Base-by-base conservation (phyloP, 75 land plant genomes). In the Pinus albicaulis region DNA sequence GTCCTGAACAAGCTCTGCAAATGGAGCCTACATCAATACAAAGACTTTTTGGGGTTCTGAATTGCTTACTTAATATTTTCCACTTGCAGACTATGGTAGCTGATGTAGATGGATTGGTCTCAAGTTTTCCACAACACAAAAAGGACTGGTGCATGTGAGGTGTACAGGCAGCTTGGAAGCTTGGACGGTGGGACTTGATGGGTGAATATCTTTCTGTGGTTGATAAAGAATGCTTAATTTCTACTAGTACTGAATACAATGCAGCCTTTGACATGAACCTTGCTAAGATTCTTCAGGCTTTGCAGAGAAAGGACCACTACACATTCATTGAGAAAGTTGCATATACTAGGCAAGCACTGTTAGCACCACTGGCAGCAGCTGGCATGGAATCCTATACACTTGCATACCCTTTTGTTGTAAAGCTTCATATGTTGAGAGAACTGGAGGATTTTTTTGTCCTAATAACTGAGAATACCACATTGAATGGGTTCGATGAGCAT, bases 311-410 rank as follows among this genome's bases (percentile, higher is more conserved):
- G 73, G 96, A 98, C 72, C 85, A 84, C 36, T 87, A 80, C 74
- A 60, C 74, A 38, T 93, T 98, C 80, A 75, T 84, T 69, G 90
- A 95, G 75, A 88, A 82, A 82, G n/a, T 98, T 74, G 88, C 85
- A n/a, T 81, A 91, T 61, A 86, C 92, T 34, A 91, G 97, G 80
- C 89, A 94, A 80, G 91, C 94, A 76, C 77, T 98, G 62, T 87
- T 98, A 72, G 91, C 94, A 59, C 98, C 98, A 58, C 61, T 98
- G 6, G 95, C 98, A 61, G 96, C 99, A 76, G 98, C 99, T 19
- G 92, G 96, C 73, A 98, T 98, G 99, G 99, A 98, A 65, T 98
- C 99, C 16, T 95, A 98, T 71, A 76, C 82, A 34, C 89, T 98
- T 41, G 96, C 98, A 48, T 98, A 98, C 58, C 99, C 98, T 25